Evolutionary conservation across 345 rosid species (phyloP), one percentile per base, ranked within the genome.

Genomic region (Eucalyptus tenuipes): DNA sequence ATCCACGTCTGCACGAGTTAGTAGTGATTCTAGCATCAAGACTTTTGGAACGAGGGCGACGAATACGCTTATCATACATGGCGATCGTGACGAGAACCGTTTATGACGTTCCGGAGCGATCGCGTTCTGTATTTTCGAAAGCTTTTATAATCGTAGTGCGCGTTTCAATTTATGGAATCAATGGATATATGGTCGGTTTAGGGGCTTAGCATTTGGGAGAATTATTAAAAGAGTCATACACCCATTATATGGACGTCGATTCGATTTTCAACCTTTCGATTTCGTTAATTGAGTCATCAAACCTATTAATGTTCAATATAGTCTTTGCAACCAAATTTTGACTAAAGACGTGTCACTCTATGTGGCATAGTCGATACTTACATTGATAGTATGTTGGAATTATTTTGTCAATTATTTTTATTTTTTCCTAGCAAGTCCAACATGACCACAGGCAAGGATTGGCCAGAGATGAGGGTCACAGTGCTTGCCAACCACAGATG

Each of bases 361-460:
- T 52, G 4, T 52, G 24, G 1, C 57, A 52, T 0, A 8, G 2
- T 52, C 1, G 4, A 52, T 18, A 17, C 1, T 50, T 22, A 50
- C 1, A 3, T 0, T 50, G 0, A 17, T 50, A 7, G 0, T 52
- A 8, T 0, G 0, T 52, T 52, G 57, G 25, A 52, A 52, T 7
- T 52, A 2, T 52, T 52, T 7, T 1, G 2, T 52, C 25, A 3
- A 20, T 8, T 8, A 2, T 50, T 52, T 52, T 52, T 18, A 7
- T 18, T 52, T 52, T 52, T 52, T 52, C 18, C 24, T 52, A 52
- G 57, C 0, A 20, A 52, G 57, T 50, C 55, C 55, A 50, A 17
- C 9, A 8, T 20, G 57, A 52, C 57, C 10, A 18, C 18, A 52
- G 24, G 57, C 2, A 4, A 52, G 55, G 24, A 18, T 20, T 52